Percentiles rank a stretch among this genome's conserved stretches.
Evolutionary conservation across 2,329 filamentous ascomycete species (phyloP).

Genomic region (Epicoccum nigrum): DNA sequence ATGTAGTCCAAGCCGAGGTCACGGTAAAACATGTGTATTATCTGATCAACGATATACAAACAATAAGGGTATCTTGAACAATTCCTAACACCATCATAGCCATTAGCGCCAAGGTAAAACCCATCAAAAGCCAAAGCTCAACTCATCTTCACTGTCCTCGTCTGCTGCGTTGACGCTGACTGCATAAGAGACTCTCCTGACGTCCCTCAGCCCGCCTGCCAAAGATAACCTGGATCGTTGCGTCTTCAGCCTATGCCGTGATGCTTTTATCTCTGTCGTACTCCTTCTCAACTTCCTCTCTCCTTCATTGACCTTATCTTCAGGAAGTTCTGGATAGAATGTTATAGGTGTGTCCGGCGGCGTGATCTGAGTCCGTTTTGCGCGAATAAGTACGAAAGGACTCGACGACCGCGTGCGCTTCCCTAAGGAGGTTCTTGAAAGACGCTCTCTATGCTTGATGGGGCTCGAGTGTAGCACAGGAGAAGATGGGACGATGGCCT

Average conservation of each 20-base stretch:
- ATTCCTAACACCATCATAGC: background rate
- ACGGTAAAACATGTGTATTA: background rate
- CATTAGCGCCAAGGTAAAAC: background rate
- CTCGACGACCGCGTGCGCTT: conserved; percentile 36
- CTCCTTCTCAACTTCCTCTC: conserved; percentile 5
- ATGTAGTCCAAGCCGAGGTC: background rate
- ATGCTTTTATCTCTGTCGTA: conserved; percentile 14
- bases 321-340: conserved; percentile 27
- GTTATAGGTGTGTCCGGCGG: conserved; percentile 20
- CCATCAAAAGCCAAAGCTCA: conserved; percentile 10
- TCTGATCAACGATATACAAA: background rate
- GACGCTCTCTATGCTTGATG: conserved; percentile 10
- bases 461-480: conserved; percentile 33
- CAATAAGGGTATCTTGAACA: background rate
- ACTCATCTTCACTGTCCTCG: conserved; percentile 7
- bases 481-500: conserved; percentile 31
- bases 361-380: conserved; percentile 27
- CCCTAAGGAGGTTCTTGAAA: conserved; percentile 7
- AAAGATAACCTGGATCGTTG: conserved; percentile 23
- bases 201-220: conserved; percentile 24
- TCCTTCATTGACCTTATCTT: conserved; percentile 10
- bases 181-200: conserved; percentile 23
- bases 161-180: background rate
- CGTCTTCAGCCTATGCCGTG: conserved; percentile 9
- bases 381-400: conserved; percentile 35